Evolutionary conservation across 106 monocot species (phyloP).

Genomic region (Iris macrosiphon): DNA sequence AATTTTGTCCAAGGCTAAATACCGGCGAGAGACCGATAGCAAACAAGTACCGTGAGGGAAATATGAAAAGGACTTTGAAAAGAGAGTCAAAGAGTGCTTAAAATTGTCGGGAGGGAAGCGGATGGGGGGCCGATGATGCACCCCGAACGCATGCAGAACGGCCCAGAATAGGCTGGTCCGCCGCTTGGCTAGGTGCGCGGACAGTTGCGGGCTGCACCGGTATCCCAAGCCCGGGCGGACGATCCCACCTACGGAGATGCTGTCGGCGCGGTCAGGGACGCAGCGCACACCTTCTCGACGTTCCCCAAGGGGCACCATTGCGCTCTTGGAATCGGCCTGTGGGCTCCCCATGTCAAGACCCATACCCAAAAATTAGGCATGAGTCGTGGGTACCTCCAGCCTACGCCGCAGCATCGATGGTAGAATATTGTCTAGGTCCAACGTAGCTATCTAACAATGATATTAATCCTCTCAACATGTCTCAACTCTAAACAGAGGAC

Average conservation of each 20-base stretch:
- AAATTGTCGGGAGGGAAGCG: slow-evolving; percentile 24
- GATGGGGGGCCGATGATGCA: slow-evolving; percentile 16
- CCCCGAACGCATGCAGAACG: slow-evolving; percentile 7
- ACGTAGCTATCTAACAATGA: no score
- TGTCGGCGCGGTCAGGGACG: neutral
- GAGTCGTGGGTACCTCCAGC: no score
- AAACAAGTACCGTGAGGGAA: slow-evolving; percentile 15
- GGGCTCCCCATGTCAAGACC: no score
- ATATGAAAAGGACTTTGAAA: slow-evolving; percentile 19
- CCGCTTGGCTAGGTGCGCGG: slow-evolving; percentile 22
- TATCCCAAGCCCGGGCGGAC: slow-evolving; percentile 6
- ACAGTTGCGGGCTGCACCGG: slow-evolving; percentile 7
- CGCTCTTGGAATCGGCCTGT: no score
- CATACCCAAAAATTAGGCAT: no score
- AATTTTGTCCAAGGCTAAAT: slow-evolving; percentile 24
- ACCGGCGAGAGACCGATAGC: slow-evolving; percentile 20
- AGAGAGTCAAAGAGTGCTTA: slow-evolving; percentile 21
- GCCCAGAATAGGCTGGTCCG: slow-evolving; percentile 1
- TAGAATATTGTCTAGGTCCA: no score
- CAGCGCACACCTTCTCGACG: neutral
- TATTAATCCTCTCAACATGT: no score
- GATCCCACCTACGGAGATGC: neutral
- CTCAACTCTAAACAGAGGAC: no score
- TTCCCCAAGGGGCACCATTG: neutral
- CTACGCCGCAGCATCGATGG: no score